Evolutionary conservation across 2,329 filamentous ascomycete genomes (phyloP), one percentile per base, ranked within the genome.

Genomic region (Claviceps purpurea): DNA sequence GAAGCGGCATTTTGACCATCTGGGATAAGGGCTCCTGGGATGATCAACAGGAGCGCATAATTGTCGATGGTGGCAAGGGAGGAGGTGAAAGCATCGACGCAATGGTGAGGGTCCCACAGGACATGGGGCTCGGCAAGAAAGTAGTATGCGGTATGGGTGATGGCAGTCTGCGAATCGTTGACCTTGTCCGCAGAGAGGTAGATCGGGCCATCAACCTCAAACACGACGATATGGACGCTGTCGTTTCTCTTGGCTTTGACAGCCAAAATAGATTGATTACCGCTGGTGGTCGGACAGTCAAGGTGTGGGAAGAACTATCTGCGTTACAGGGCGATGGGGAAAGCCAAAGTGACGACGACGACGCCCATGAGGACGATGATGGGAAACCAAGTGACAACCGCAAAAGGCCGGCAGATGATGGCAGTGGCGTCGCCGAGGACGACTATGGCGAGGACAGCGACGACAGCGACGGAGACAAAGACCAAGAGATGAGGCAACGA

Each of bases 1-100:
- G 81, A 18, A 84, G 80, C 43, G 93, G 93, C 3, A 81, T 96
- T 1, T 66, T 97, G 56, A 96, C 90, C 4, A 71, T 97, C 6
- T 98, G 93, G 90, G 91, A 98, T 67, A 85, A 85, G 58, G 91
- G 91, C 1, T 81, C 87, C 1, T 97, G 93, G 91, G 90, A 95
- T 62, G 91, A 97, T 65, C 89, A 95, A 65, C 87, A 94, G 59
- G 89, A 95, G 69, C 79, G 89, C 50, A 86, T 96, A 60, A 81
- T 86, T 48, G 81, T 96, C 8, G 83, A 89, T 58, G 69, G 73
- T 10, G 77, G 74, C 18, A 75, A 70, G 58, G 70, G 67, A 20
- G 84, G 81, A 8, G 87, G 80, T 45, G 89, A 94, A 65, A 88
- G 86, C 54, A 70, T 96, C 43, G 91, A 97, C 62, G 78, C 82